A percentile compares a stretch with the other conserved stretches of the same genome.
Evolutionary conservation across 2,329 filamentous ascomycete species (phyloP).

Genomic region (Aspergillus tubingensis): DNA sequence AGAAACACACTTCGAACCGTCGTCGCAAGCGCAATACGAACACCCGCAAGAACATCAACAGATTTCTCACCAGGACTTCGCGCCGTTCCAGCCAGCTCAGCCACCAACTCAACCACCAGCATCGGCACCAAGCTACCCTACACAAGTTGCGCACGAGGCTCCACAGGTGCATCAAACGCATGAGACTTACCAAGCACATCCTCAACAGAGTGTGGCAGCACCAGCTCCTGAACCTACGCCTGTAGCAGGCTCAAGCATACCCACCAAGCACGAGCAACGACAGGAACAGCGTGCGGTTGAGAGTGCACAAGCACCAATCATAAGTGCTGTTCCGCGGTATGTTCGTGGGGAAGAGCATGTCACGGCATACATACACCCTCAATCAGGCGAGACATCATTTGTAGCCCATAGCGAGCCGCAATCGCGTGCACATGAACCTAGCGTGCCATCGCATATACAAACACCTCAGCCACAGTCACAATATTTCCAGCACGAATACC

Average conservation of each 20-base stretch:
- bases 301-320: conserved; percentile 20
- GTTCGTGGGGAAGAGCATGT: conserved; percentile 49
- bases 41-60: background rate
- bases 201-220: background rate
- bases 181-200: background rate
- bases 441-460: background rate
- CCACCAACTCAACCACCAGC: background rate
- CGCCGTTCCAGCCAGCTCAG: background rate
- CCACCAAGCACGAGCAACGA: background rate
- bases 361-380: conserved; percentile 33
- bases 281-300: background rate
- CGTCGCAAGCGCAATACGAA: background rate
- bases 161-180: background rate
- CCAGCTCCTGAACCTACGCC: background rate
- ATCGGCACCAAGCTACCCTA: background rate
- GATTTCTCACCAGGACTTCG: background rate
- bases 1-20: background rate
- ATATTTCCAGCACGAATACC: conserved; percentile 17
- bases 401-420: conserved; percentile 16
- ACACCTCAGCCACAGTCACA: background rate
- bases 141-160: background rate
- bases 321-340: conserved; percentile 47
- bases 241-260: background rate
- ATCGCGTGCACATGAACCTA: conserved; percentile 12
- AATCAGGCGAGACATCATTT: conserved; percentile 18